Evolutionary conservation across 1,284 basidiomycete species (phyloP), one percentile per base, ranked within the genome.

Genomic region (Coriolopsis trogii): DNA sequence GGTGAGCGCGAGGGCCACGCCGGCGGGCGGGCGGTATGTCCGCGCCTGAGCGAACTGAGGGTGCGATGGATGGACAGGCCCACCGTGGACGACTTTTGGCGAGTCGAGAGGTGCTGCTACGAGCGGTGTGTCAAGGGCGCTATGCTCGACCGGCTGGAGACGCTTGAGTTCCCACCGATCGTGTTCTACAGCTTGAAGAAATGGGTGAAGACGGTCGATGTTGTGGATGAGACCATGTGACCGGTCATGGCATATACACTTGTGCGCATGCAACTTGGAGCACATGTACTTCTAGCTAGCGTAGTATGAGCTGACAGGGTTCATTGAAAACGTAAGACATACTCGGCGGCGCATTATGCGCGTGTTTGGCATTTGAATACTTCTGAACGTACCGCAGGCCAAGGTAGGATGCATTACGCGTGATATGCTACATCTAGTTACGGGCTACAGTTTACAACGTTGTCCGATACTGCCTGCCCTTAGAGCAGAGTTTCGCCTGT

Each of bases 401-500:
- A 34, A 23, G 24, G 30, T 25, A 29, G 18, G 28, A 26, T 49
- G 38, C 33, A 54, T 56, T 52, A 58, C 46, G 49, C 18, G 34
- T 41, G 28, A 26, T 55, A 53, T 58, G 41, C 40, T 55, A 55
- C 50, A 55, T 55, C 53, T 52, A 51, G 51, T 24, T 41, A 30
- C 25, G 30, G 13, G 25, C 16, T 46, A 23, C 44, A 29, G 15
- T 46, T 20, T 28, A 3, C n/a, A 8, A 21, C 16, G 20, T 18
- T 39, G 20, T 39, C 23, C n/a, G 16, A 23, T 9, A 29, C 9
- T 20, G 4, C 16, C 15, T n/a, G 29, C n/a, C n/a, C 18, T 58
- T 31, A 58, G 34, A 58, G 53, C 1, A 58, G 48, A 13, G 56
- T 58, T 45, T 58, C 56, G 38, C 56, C 56, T 58, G 41, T 4